A percentile compares a stretch with the other conserved stretches of the same genome.
phyloP scores from a whole-genome alignment of 257 asterid species.

The Ligustrum vulgare region DNA sequence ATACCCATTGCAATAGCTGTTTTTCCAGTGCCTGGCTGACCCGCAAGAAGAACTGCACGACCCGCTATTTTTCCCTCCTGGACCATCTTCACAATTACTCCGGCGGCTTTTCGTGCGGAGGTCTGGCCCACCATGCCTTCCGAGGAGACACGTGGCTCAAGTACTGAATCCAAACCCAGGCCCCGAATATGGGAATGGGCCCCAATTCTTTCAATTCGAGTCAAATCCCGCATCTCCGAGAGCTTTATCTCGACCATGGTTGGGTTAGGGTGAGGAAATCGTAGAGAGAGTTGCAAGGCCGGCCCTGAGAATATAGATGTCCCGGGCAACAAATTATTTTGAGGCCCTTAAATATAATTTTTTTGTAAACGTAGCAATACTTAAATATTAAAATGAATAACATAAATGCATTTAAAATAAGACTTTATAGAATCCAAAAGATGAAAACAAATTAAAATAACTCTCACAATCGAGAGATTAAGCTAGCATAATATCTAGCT shows the following conservation, averaged over 20 bases:
- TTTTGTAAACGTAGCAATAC: too few relatives aligned
- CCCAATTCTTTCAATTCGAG: constrained; percentile 1
- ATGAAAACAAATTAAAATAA: too few relatives aligned
- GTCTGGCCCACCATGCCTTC: constrained; percentile 92
- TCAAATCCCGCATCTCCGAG: constrained; percentile 13
- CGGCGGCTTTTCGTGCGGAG: constrained; percentile 84
- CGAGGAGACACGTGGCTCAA: constrained; percentile 76
- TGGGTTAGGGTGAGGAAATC: not conserved
- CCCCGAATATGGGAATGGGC: constrained; percentile 35
- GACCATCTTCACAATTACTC: constrained; percentile 81
- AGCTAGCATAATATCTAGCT: too few relatives aligned
- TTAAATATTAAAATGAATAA: too few relatives aligned
- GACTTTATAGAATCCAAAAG: too few relatives aligned
- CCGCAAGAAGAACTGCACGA: constrained; percentile 80
- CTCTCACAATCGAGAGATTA: too few relatives aligned
- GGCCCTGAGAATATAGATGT: too few relatives aligned
- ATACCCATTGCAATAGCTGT: constrained; percentile 96
- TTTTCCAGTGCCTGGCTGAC: constrained; percentile 87
- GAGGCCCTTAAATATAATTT: too few relatives aligned
- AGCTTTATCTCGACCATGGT: constrained; percentile 13
- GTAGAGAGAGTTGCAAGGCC: not conserved
- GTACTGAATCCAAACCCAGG: constrained; percentile 77
- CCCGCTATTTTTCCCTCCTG: constrained; percentile 86
- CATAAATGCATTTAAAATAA: too few relatives aligned
- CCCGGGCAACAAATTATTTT: too few relatives aligned